Evolutionary conservation across 805 yeast genomes (phyloP), one percentile per base, ranked within the genome.

Genomic region (Yarrowia yakushimensis): DNA sequence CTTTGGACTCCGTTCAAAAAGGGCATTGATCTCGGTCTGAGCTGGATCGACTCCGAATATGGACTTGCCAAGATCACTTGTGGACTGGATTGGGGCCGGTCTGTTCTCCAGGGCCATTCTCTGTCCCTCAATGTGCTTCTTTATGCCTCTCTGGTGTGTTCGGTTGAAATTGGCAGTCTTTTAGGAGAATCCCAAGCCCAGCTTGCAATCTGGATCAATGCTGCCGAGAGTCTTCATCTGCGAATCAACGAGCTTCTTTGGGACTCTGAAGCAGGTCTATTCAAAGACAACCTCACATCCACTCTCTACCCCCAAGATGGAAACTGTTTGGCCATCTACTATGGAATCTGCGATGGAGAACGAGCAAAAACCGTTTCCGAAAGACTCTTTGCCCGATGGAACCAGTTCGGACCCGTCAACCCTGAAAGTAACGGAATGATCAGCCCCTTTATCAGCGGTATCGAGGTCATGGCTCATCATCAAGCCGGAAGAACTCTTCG

Each of bases 341-440:
- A 48, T 7, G 55, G 55, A 10, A 39, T 48, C 1, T 31, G 39
- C 10, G 55, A 48, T 8, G 11, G 28, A 9, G 55, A 48, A 7
- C 25, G 55, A 3, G 20, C 55, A 13, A 48, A 27, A 10, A 48
- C n/a, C 4, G 28, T 48, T 1, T 48, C 55, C 7, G 55, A 48
- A n/a, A 13, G 23, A 18, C 39, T 48, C 11, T 31, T 33, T 33
- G 20, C 39, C 2, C 37, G 55, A 4, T 48, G 55, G 55, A 48
- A 31, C 39, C 39, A 48, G 39, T 48, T 13, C 22, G 55, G 55
- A 48, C 39, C 55, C 11, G 39, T 48, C 10, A 31, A 31, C 30
- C 55, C 55, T 8, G 55, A 48, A n/a, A 25, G 34, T 6, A 31
- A 31, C 37, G 37, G 55, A 9, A 48, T 48, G 55, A 31, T 48